Percentiles rank a stretch among this genome's conserved stretches.
phyloP scores from a whole-genome alignment of 2,329 filamentous ascomycete species.

The Clarireedia paspali region DNA sequence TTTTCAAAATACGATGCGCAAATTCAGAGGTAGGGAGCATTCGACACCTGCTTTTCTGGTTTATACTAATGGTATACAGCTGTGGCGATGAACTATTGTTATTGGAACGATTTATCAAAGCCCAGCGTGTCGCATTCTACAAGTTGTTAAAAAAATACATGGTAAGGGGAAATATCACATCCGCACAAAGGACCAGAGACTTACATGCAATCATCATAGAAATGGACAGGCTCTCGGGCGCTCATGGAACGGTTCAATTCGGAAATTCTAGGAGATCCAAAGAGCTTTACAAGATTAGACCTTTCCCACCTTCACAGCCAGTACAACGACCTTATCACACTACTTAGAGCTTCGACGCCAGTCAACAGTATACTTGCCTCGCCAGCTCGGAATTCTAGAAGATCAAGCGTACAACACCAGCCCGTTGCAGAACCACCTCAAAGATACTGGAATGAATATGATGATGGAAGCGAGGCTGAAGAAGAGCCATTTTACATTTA shows the following conservation, averaged over 20 bases:
- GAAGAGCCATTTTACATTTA: conserved; percentile 64
- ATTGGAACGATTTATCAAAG: conserved; percentile 63
- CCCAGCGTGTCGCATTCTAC: conserved; percentile 68
- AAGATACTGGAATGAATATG: conserved; percentile 80
- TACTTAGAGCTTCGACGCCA: conserved; percentile 36
- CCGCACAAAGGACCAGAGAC: not conserved
- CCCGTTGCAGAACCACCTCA: not conserved
- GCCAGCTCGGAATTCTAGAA: conserved; percentile 15
- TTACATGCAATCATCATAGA: conserved; percentile 36
- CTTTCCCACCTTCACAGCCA: conserved; percentile 45
- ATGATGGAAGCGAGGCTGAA: conserved; percentile 62
- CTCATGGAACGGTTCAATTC: conserved; percentile 60
- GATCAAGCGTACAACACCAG: conserved; percentile 12
- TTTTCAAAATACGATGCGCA: conserved; percentile 26
- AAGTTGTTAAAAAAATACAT: conserved; percentile 83
- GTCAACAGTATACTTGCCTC: conserved; percentile 21
- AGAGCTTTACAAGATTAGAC: conserved; percentile 65
- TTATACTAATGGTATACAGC: conserved; percentile 27
- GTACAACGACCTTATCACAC: conserved; percentile 42
- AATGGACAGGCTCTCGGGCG: conserved; percentile 70
- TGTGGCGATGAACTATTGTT: conserved; percentile 66
- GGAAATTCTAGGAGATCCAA: conserved; percentile 55
- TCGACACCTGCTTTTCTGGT: not conserved
- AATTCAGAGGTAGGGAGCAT: conserved; percentile 21
- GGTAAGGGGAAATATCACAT: conserved; percentile 32